Percentiles rank a stretch among this genome's conserved stretches.
phyloP scores from a whole-genome alignment of 441 rosid genomes.

The Theobroma grandiflorum region DNA sequence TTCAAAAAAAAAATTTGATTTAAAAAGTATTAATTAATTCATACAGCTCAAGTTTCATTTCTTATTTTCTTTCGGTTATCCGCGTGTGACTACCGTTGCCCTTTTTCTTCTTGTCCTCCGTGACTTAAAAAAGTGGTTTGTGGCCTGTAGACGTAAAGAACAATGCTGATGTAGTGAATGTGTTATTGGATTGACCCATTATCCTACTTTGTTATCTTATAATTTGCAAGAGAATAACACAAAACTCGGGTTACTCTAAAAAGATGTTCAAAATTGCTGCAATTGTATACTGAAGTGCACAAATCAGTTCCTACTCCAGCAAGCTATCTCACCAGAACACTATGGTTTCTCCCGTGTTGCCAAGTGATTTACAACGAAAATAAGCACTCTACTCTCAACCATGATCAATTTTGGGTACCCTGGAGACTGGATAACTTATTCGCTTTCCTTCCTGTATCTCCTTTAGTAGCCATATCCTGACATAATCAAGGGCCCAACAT shows the following conservation, averaged over 20 bases:
- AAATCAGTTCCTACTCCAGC: neutral
- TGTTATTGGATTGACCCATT: no score
- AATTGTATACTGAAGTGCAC: no score
- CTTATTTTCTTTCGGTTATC: no score
- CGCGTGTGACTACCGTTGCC: no score
- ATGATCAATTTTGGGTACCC: no score
- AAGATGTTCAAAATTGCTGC: no score
- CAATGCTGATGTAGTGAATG: neutral
- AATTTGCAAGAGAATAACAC: slow-evolving; percentile 4
- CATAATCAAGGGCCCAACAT: neutral
- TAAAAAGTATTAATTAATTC: no score
- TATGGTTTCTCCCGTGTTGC: neutral
- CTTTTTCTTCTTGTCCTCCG: no score
- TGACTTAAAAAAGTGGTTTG: no score
- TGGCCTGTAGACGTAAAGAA: neutral
- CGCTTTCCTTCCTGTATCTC: neutral
- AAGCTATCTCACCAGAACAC: slow-evolving; percentile 33
- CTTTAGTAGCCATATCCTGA: slow-evolving; percentile 63
- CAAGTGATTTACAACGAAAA: slow-evolving; percentile 31
- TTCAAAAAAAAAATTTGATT: no score
- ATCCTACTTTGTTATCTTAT: no score
- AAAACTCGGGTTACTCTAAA: slow-evolving; percentile 18
- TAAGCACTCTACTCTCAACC: neutral
- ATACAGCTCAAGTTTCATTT: no score
- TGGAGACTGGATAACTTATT: neutral